These are phyloP conservation scores for Thielaviopsis punctulata DNA, from an alignment of 2,329 filamentous ascomycete species.

Conservation along the genomic window DNA sequence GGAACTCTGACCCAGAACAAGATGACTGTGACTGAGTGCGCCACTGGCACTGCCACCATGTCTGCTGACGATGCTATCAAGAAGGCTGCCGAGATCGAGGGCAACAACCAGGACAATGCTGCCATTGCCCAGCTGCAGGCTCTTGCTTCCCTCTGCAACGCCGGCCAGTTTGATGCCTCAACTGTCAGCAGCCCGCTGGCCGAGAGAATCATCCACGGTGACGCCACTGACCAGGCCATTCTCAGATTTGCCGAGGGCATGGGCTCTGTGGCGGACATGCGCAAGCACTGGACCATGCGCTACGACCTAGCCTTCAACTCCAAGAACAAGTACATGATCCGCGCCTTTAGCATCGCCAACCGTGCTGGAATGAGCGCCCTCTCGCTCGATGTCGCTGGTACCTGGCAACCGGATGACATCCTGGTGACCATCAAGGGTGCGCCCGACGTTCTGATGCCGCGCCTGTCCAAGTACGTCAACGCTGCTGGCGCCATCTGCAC, in stretches of 20 bases:
- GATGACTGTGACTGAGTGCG: conserved; percentile 93
- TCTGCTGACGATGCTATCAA: conserved; percentile 56
- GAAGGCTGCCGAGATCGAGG: conserved; percentile 48
- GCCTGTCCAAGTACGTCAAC: conserved; percentile 64
- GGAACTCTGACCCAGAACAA: conserved; percentile 96
- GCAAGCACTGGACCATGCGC: conserved; percentile 38
- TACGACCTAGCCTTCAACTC: conserved; percentile 58
- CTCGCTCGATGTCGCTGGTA: conserved; percentile 96
- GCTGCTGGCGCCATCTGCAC: conserved; percentile 59
- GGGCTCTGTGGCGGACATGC: conserved; percentile 53
- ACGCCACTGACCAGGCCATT: conserved; percentile 87
- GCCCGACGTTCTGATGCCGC: conserved; percentile 89
- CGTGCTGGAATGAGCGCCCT: conserved; percentile 72
- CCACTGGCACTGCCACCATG: conserved; percentile 75
- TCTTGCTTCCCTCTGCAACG: conserved; percentile 69
- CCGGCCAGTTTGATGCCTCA: conserved; percentile 44
- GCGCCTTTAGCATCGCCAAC: conserved; percentile 61
- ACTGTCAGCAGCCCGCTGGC: conserved; percentile 59
- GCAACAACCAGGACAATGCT: conserved; percentile 52
- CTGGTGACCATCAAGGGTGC: conserved; percentile 71
- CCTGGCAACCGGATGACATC: conserved; percentile 85
- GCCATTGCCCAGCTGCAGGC: conserved; percentile 66
- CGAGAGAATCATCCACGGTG: conserved; percentile 68
- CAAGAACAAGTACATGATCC: conserved; percentile 20
- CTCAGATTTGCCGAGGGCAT: conserved; percentile 87